phyloP scores from a whole-genome alignment of 2,329 filamentous ascomycete genomes.

The Ophiostoma angusticollis region DNA sequence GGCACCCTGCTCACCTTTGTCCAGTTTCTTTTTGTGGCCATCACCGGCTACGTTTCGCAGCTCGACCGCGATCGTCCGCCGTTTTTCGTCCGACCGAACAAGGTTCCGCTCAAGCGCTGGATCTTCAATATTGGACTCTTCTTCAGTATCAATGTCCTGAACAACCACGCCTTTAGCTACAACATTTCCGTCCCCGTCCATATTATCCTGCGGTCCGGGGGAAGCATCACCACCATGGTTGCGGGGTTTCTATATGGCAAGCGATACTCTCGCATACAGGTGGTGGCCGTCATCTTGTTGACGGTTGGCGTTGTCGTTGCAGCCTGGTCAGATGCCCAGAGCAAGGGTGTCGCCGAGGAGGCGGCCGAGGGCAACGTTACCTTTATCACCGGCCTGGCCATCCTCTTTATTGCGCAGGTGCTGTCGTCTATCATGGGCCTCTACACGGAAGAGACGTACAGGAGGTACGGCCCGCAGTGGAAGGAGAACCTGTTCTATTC shows the following conservation, averaged over 20 bases:
- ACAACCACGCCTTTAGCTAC: conserved; percentile 96
- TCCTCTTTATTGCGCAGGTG: conserved; percentile 79
- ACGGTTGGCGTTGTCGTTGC: conserved; percentile 78
- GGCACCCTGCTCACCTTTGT: conserved; percentile 80
- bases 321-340: conserved; percentile 77
- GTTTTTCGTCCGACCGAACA: conserved; percentile 62
- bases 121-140: conserved; percentile 80
- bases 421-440: conserved; percentile 90
- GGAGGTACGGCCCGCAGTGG: conserved; percentile 77
- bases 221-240: conserved; percentile 87
- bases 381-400: conserved; percentile 58
- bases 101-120: conserved; percentile 77
- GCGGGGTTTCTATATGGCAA: conserved; percentile 84
- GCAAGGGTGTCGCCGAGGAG: conserved; percentile 48
- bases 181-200: conserved; percentile 93
- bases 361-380: conserved; percentile 21
- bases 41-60: conserved; percentile 65
- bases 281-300: conserved; percentile 68
- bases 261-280: conserved; percentile 65
- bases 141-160: conserved; percentile 86
- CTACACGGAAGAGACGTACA: conserved; percentile 86
- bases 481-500: conserved; percentile 95
- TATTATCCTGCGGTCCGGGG: conserved; percentile 89
- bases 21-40: conserved; percentile 72
- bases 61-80: conserved; percentile 54